Percentiles rank a stretch among this genome's conserved stretches.
Evolutionary conservation across 2,329 filamentous ascomycete species (phyloP).

Genomic region (Xenoacremonium recifei): DNA sequence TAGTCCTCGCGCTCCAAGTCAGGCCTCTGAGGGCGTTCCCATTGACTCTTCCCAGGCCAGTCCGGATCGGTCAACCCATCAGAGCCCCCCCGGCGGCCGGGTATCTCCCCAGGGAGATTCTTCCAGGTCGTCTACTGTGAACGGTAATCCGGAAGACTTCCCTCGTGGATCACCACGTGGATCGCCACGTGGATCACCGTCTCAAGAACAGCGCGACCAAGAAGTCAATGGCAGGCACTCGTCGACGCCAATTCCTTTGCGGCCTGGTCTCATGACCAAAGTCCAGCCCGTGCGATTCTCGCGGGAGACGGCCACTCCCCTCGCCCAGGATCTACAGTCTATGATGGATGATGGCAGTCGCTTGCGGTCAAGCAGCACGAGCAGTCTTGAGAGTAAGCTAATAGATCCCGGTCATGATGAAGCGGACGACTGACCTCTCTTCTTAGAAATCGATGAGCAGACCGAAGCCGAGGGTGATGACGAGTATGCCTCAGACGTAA

Average conservation of each 20-base stretch:
- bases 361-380: constrained; percentile 65
- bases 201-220: no score
- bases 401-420: no score
- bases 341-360: constrained; percentile 57
- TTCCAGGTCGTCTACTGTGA: constrained; percentile 27
- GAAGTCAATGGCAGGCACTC: no score
- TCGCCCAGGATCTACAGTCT: constrained; percentile 79
- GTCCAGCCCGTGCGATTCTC: constrained; percentile 66
- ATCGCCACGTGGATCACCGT: constrained; percentile 12
- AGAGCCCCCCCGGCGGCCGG: constrained; percentile 33
- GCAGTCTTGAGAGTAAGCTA: constrained; percentile 71
- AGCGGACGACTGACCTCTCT: no score
- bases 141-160: constrained; percentile 24
- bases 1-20: constrained; percentile 28
- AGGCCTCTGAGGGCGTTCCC: no score
- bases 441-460: constrained; percentile 57
- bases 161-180: constrained; percentile 1
- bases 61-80: constrained; percentile 35
- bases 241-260: no score
- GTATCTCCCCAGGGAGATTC: constrained; percentile 39
- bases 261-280: constrained; percentile 74
- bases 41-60: constrained; percentile 39
- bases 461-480: constrained; percentile 52
- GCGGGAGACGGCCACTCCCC: constrained; percentile 70
- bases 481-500: constrained; percentile 45